These are phyloP conservation scores for Begonia loranthoides DNA, from an alignment of 306 rosid species.

Conservation along the genomic window DNA sequence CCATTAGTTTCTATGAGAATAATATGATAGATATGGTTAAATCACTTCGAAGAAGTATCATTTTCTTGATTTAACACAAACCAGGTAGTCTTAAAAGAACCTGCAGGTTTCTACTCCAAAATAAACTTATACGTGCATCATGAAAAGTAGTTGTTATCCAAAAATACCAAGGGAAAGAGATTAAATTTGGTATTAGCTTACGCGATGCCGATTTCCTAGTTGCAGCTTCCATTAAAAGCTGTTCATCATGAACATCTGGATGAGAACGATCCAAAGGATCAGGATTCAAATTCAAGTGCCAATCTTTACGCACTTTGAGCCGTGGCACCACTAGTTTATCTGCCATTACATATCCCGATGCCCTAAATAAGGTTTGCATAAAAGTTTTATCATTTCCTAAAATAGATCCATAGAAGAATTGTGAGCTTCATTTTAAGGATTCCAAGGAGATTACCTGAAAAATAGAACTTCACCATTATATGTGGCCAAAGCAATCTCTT, in stretches of 20 bases:
- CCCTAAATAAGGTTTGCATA: conserved; percentile 27
- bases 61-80: conserved; percentile 6
- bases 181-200: conserved; percentile 24
- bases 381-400: too few relatives aligned
- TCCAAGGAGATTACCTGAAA: conserved; percentile 57
- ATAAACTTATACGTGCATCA: conserved; percentile 4
- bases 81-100: conserved; percentile 4
- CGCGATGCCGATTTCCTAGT: conserved; percentile 29
- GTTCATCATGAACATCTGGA: conserved; percentile 83
- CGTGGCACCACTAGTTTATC: conserved; percentile 86
- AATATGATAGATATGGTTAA: neutral
- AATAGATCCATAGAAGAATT: too few relatives aligned
- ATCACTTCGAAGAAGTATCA: conserved; percentile 3
- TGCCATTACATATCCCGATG: conserved; percentile 88
- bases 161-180: too few relatives aligned
- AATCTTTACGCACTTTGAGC: conserved; percentile 60
- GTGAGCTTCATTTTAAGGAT: neutral
- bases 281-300: conserved; percentile 57
- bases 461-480: conserved; percentile 95
- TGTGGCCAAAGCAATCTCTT: conserved; percentile 90
- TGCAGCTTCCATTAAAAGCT: conserved; percentile 47
- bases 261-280: conserved; percentile 84
- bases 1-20: conserved; percentile 39
- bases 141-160: neutral
- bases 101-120: conserved; percentile 8